Conservation (phyloP, 345 rosid genomes). For the Jatropha curcas region DNA sequence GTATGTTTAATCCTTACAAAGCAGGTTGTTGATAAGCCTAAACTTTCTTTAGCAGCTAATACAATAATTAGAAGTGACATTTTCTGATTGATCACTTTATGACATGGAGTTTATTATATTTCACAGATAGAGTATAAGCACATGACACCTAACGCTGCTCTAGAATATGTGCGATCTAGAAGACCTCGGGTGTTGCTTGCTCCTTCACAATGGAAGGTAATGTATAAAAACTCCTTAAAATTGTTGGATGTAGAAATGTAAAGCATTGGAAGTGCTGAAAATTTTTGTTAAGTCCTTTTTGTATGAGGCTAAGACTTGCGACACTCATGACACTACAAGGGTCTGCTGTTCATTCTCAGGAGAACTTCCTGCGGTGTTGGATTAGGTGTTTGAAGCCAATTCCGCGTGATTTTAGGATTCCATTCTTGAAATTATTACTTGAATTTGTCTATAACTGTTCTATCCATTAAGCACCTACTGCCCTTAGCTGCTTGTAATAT, state of each 20-base stretch:
- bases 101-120: not conserved
- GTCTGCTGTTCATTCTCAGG: not conserved
- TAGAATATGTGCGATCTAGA: constrained; percentile 58
- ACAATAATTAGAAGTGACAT: not conserved
- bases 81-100: not conserved
- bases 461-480: not conserved
- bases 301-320: not conserved
- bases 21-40: not conserved
- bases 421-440: not conserved
- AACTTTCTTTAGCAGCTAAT: not conserved
- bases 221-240: not conserved
- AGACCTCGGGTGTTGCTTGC: constrained; percentile 68
- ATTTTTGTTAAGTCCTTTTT: constrained; percentile 1
- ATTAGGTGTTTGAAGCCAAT: not conserved
- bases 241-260: not conserved
- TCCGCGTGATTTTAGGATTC: not conserved
- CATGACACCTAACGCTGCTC: constrained; percentile 56
- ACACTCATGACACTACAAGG: not conserved
- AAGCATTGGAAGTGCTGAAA: not conserved
- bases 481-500: too few relatives aligned
- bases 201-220: constrained; percentile 67
- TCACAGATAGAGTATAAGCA: constrained; percentile 37
- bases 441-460: not conserved
- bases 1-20: constrained; percentile 24
- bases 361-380: not conserved